A percentile compares a stretch with the other conserved stretches of the same genome.
Evolutionary conservation across 495 filamentous ascomycete genomes (phyloP).

Genomic region (Penicillium fimorum): DNA sequence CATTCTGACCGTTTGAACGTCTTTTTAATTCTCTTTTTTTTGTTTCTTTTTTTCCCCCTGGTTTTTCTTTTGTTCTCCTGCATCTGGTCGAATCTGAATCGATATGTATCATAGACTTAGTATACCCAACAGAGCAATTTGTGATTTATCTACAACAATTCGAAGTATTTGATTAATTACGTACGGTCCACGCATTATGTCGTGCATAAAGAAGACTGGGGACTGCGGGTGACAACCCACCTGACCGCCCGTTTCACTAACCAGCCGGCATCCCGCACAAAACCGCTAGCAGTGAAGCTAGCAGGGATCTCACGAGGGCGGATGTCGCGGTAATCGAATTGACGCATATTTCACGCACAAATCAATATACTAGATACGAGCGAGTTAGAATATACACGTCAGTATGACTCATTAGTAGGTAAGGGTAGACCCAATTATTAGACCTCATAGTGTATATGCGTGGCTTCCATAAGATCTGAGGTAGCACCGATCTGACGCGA

Average conservation of each 20-base stretch:
- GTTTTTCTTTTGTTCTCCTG: conserved; percentile 20
- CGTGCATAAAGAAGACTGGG: conserved; percentile 7
- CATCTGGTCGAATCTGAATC: conserved; percentile 33
- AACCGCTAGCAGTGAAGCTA: neutral
- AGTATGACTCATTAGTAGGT: neutral
- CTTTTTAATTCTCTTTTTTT: conserved; percentile 17
- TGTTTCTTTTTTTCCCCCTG: conserved; percentile 12
- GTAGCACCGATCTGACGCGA: conserved; percentile 17
- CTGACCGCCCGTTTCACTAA: conserved; percentile 24
- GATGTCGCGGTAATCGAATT: conserved; percentile 11
- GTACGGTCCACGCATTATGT: conserved; percentile 4
- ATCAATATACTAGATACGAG: neutral
- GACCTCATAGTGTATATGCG: neutral
- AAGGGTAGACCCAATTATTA: neutral
- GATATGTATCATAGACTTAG: conserved; percentile 50
- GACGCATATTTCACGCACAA: neutral
- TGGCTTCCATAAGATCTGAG: conserved; percentile 1
- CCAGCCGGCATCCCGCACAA: neutral
- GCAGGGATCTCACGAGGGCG: conserved; percentile 7
- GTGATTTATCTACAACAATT: conserved; percentile 13
- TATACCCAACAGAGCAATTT: conserved; percentile 46
- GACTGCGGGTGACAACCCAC: conserved; percentile 11
- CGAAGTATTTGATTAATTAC: neutral
- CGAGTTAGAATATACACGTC: neutral
- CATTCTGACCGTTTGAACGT: conserved; percentile 19